Percentiles rank a stretch among this genome's conserved stretches.
Conservation (phyloP, 768 basidiomycete genomes). For the Lentinula edodes region DNA sequence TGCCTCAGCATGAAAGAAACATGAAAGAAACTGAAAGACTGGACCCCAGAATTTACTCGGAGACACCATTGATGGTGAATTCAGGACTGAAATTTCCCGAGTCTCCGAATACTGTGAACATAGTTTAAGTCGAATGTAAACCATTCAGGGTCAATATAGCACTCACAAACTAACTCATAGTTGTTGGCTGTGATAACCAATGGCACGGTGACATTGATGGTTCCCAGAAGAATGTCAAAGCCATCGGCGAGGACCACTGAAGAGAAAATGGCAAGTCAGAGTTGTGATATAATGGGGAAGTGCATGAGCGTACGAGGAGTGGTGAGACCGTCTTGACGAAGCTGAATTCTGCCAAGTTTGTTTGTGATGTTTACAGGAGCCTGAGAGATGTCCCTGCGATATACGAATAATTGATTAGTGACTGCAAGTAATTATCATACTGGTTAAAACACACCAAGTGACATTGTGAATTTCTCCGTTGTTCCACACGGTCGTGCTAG, state of each 20-base stretch:
- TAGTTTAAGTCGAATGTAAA: too few species aligned
- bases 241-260: constrained; percentile 19
- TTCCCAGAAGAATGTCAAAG: constrained; percentile 25
- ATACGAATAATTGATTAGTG: not conserved
- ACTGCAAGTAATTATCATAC: not conserved
- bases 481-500: not conserved
- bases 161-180: constrained; percentile 28
- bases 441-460: not conserved
- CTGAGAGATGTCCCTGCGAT: constrained; percentile 30
- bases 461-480: not conserved
- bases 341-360: constrained; percentile 30
- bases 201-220: constrained; percentile 20
- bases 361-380: constrained; percentile 39
- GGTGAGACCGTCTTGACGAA: constrained; percentile 24
- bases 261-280: not conserved
- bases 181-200: constrained; percentile 17
- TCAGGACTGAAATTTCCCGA: constrained; percentile 29
- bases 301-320: constrained; percentile 15
- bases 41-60: not conserved
- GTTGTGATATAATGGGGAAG: not conserved
- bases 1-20: too few species aligned
- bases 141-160: not conserved
- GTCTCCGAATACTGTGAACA: constrained; percentile 27
- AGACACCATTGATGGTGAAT: constrained; percentile 20
- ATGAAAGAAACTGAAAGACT: not conserved